Base-by-base conservation (phyloP, 2,329 filamentous ascomycete genomes). In the Beauveria sp. region DNA sequence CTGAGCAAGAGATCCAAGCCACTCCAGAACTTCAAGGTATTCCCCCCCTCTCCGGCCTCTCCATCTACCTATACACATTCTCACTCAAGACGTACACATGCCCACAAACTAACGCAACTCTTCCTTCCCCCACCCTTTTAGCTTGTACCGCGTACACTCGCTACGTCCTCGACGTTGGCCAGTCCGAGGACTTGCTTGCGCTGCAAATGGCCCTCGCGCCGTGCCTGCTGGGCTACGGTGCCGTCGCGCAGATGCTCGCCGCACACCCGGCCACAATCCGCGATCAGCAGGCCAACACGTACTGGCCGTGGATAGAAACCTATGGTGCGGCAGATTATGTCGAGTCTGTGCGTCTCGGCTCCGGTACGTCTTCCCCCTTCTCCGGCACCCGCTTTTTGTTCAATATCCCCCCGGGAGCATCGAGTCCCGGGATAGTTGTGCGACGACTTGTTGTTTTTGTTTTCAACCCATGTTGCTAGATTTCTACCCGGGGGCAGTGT, bases 241-340 rank as follows among this genome's bases (percentile, higher is more conserved):
- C 85, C 61, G 90, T 96, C 63, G 93, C 90, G 6, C 81, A 81
- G 68, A 83, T 90, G 68, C 79, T 96, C 3, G 80, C 86, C 67
- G 78, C 78, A 16, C 86, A 89, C 64, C 75, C 81, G 54, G 78
- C 77, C n/a, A 88, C 86, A 42, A 78, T 78, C 64, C 79, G 80
- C 45, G 79, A 88, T 14, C 16, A 18, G 26, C 42, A 45, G n/a
- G 84, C 79, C 0, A 96, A 93, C 71, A 79, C 76, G 20, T 98
- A 96, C 76, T 95, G 89, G 88, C 83, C 86, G 51, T 98, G 93
- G 93, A 91, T 98, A 66, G 81, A 93, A 70, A 96, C 91, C 69
- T 98, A 97, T 70, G 84, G 89, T 18, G 89, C 87, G 2, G 86
- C 90, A 1, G 90, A 95, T 71, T 97, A 96, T 66, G 75, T 79